These are phyloP conservation scores for Cokeromyces recurvatus DNA, from an alignment of 371 early-diverging fungal species.

Conservation along the genomic window DNA sequence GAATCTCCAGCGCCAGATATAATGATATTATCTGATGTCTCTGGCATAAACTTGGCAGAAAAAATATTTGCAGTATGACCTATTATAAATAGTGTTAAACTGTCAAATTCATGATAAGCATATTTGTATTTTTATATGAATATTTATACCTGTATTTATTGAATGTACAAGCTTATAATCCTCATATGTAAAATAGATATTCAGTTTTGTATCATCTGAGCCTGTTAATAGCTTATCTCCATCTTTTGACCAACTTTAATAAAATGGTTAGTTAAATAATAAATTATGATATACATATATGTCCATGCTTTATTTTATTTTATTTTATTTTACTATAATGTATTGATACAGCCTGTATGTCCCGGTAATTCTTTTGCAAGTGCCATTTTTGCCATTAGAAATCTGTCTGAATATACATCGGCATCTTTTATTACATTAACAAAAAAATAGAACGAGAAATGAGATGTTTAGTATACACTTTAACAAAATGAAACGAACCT, in stretches of 20 bases:
- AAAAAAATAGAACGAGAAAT: neutral
- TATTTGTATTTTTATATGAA: too few species aligned
- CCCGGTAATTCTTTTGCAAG: conserved; percentile 44
- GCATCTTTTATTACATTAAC: conserved; percentile 11
- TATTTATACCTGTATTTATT: conserved; percentile 13
- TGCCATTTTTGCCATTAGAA: conserved; percentile 22
- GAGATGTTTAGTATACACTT: too few species aligned
- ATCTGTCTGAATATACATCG: conserved; percentile 25
- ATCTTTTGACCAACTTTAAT: conserved; percentile 49
- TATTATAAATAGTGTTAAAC: too few species aligned
- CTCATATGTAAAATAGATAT: conserved; percentile 46
- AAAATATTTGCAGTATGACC: conserved; percentile 78
- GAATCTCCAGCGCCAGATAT: conserved; percentile 69
- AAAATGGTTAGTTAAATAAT: conserved; percentile 5
- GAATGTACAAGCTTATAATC: conserved; percentile 19
- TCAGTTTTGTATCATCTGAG: conserved; percentile 61
- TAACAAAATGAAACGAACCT: too few species aligned
- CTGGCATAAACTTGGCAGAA: conserved; percentile 66
- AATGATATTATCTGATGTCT: conserved; percentile 56
- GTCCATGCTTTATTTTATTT: too few species aligned
- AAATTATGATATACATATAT: too few species aligned
- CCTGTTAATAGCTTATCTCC: conserved; percentile 60
- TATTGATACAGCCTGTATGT: conserved; percentile 79
- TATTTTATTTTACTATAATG: conserved; percentile 47
- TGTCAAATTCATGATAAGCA: too few species aligned